Percentiles rank a stretch among this genome's conserved stretches.
Conservation (phyloP, 2,329 filamentous ascomycete genomes). For the Rhexocercosporidium sp. region DNA sequence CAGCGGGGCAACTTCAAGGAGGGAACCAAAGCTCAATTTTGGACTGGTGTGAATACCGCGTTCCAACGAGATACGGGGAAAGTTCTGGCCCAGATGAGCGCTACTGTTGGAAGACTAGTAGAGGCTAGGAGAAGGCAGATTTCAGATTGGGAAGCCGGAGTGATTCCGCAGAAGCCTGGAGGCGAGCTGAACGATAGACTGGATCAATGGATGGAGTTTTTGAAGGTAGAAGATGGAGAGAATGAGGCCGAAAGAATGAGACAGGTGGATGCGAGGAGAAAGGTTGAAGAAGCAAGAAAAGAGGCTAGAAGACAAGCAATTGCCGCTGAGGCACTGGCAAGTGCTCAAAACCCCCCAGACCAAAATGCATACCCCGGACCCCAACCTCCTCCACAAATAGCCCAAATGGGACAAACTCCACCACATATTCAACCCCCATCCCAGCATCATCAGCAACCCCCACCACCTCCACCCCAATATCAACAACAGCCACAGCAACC, state of each 20-base stretch:
- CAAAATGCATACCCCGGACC: constrained; percentile 24
- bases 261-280: constrained; percentile 41
- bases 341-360: constrained; percentile 29
- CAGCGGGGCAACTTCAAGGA: constrained; percentile 41
- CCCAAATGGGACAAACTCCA: constrained; percentile 25
- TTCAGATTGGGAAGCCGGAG: constrained; percentile 42
- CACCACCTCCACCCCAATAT: constrained; percentile 23
- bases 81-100: constrained; percentile 42
- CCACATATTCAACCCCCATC: constrained; percentile 1
- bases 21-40: constrained; percentile 43
- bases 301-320: constrained; percentile 41
- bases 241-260: constrained; percentile 42
- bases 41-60: constrained; percentile 39
- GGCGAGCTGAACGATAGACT: constrained; percentile 41
- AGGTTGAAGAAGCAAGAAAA: constrained; percentile 40
- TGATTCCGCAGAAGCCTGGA: constrained; percentile 39
- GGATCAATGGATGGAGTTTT: constrained; percentile 42
- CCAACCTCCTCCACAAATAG: constrained; percentile 16
- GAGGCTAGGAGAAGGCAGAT: constrained; percentile 40
- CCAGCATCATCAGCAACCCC: constrained; percentile 21
- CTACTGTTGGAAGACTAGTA: constrained; percentile 41
- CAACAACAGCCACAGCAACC: constrained; percentile 20
- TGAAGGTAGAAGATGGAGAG: constrained; percentile 42
- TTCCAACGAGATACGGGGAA: constrained; percentile 42
- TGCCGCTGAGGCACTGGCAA: constrained; percentile 35